Evolutionary conservation across 2,329 filamentous ascomycete species (phyloP).

Genomic region (Exophiala calicioides): DNA sequence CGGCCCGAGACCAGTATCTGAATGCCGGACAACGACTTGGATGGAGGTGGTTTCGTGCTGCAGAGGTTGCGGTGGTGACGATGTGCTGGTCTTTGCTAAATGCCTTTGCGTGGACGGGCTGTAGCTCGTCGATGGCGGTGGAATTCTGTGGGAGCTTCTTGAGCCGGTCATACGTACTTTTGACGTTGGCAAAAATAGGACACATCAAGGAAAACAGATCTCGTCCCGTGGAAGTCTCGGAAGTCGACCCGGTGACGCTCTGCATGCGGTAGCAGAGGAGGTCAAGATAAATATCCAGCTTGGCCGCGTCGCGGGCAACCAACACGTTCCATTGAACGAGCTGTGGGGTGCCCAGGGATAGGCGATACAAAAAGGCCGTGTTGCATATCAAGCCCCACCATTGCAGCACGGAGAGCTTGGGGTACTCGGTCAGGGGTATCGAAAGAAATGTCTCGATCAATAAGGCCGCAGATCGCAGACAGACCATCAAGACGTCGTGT

Average conservation of each 20-base stretch:
- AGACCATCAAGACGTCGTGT: background rate
- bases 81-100: background rate
- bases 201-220: constrained; percentile 6
- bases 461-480: constrained; percentile 1
- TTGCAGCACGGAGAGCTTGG: constrained; percentile 1
- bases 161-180: constrained; percentile 7
- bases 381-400: constrained; percentile 1
- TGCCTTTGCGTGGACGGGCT: constrained; percentile 2
- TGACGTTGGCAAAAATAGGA: constrained; percentile 11
- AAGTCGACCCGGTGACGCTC: constrained; percentile 5
- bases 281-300: constrained; percentile 10
- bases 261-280: constrained; percentile 11
- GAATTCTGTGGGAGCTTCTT: constrained; percentile 1
- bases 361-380: constrained; percentile 8
- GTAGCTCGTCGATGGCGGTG: background rate
- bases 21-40: constrained; percentile 8
- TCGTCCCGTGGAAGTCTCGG: background rate
- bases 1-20: constrained; percentile 3
- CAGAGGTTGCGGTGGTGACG: no score
- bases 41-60: background rate
- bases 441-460: constrained; percentile 11
- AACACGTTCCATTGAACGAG: constrained; percentile 1
- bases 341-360: constrained; percentile 5
- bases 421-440: constrained; percentile 1
- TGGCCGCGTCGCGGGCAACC: constrained; percentile 4